phyloP scores from a whole-genome alignment of 2,329 filamentous ascomycete species.

The Trichoderma endophyticum region DNA sequence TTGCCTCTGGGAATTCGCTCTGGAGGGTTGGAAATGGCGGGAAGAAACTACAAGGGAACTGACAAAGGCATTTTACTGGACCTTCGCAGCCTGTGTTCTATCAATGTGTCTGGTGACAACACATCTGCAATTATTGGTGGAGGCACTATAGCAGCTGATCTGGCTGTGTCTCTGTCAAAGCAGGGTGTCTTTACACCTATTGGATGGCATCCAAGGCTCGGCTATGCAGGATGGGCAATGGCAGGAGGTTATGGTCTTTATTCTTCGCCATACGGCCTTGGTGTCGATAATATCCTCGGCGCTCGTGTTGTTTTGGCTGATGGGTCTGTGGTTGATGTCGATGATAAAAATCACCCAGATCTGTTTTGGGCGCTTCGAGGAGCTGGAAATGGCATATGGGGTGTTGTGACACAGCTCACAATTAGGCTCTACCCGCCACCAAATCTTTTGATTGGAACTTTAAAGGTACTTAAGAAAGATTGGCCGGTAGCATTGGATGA shows the following conservation, averaged over 20 bases:
- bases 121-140: not conserved
- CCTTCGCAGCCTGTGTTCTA: not conserved
- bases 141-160: not conserved
- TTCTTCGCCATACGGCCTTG: not conserved
- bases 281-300: not conserved
- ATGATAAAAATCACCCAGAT: constrained; percentile 17
- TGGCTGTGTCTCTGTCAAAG: not conserved
- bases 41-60: not conserved
- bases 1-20: not conserved
- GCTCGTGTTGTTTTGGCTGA: not conserved
- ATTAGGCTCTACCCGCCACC: constrained; percentile 26
- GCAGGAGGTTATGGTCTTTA: constrained; percentile 6
- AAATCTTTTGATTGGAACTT: not conserved
- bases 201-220: not conserved
- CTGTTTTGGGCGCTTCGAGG: constrained; percentile 31
- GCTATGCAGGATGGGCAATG: constrained; percentile 3
- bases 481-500: not conserved
- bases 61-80: not conserved
- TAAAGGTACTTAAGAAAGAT: not conserved
- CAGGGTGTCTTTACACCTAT: not conserved
- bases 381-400: constrained; percentile 26
- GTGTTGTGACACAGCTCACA: constrained; percentile 27
- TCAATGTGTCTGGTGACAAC: not conserved
- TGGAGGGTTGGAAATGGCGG: not conserved
- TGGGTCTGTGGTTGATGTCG: not conserved